Evolutionary conservation across 2,329 filamentous ascomycete genomes (phyloP).

Genomic region (Diaporthe citriasiana): DNA sequence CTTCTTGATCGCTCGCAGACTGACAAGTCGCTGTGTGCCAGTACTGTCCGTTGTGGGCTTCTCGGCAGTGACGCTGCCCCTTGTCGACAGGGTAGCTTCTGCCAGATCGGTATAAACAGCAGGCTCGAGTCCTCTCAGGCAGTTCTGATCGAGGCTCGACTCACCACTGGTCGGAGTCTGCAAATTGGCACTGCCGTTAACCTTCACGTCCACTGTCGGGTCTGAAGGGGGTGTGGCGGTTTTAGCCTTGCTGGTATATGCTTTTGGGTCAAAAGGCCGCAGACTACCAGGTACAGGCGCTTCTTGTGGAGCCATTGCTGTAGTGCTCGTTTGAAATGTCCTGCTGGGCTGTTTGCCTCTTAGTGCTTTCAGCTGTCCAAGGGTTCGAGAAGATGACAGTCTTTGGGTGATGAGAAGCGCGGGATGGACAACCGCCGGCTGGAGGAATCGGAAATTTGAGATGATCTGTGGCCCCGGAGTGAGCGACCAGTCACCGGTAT

Average conservation of each 20-base stretch:
- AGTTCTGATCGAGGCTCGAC: not conserved
- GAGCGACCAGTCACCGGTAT: not conserved
- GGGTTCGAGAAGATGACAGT: not conserved
- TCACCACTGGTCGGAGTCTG: not conserved
- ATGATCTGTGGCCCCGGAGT: not conserved
- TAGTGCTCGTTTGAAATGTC: not conserved
- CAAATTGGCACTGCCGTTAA: not conserved
- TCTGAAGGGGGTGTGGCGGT: not conserved
- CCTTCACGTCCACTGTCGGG: not conserved
- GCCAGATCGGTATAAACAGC: not conserved
- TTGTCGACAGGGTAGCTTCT: not conserved
- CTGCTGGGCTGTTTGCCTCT: not conserved
- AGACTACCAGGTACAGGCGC: conserved; percentile 6
- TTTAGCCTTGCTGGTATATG: conserved; percentile 8
- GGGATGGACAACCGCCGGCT: not conserved
- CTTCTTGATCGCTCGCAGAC: conserved; percentile 33
- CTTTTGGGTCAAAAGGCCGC: conserved; percentile 1
- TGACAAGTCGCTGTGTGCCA: conserved; percentile 36
- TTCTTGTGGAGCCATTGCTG: not conserved
- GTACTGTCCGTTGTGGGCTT: too few relatives aligned
- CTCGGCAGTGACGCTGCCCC: not conserved
- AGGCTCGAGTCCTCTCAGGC: not conserved
- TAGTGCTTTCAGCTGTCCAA: not conserved
- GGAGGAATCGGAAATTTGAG: too few relatives aligned
- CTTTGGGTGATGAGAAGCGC: too few relatives aligned